Evolutionary conservation across 1,284 basidiomycete species (phyloP).

Genomic region (Apiotrichum gracile): DNA sequence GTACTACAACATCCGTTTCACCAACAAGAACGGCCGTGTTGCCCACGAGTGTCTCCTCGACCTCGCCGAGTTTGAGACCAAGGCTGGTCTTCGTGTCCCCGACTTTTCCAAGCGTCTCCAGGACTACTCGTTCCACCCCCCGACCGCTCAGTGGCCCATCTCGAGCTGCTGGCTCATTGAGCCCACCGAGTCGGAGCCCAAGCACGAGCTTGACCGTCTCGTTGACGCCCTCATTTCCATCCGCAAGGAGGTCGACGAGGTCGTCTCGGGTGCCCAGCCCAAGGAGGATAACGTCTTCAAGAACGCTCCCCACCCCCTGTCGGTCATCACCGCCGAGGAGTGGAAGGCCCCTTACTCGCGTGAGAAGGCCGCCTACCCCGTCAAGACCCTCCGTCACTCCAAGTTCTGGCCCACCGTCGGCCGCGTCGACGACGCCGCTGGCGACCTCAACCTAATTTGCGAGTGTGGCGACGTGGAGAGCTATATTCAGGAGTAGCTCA

Average conservation of each 20-base stretch:
- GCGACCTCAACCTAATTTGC: constrained; percentile 54
- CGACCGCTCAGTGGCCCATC: constrained; percentile 67
- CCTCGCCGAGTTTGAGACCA: constrained; percentile 86
- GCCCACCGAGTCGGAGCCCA: constrained; percentile 86
- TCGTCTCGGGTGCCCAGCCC: constrained; percentile 76
- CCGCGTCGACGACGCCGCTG: constrained; percentile 69
- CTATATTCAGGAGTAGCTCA: constrained; percentile 31
- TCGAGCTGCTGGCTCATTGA: constrained; percentile 78
- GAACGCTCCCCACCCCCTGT: constrained; percentile 87
- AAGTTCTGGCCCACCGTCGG: constrained; percentile 94
- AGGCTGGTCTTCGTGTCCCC: constrained; percentile 79
- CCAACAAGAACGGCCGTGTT: constrained; percentile 81
- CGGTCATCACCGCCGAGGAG: constrained; percentile 64
- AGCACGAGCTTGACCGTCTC: constrained; percentile 87
- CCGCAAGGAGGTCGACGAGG: constrained; percentile 80
- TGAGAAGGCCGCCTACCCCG: constrained; percentile 75
- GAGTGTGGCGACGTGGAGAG: constrained; percentile 87
- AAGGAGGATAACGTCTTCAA: constrained; percentile 79
- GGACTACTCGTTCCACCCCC: constrained; percentile 44
- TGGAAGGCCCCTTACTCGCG: constrained; percentile 88
- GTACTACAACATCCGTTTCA: constrained; percentile 84
- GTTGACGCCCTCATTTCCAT: constrained; percentile 97
- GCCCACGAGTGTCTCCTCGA: constrained; percentile 96
- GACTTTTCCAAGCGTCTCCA: constrained; percentile 93
- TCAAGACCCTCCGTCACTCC: constrained; percentile 67